Evolutionary conservation across 2,329 filamentous ascomycete genomes (phyloP).

Genomic region (Emydomyces testavorans): DNA sequence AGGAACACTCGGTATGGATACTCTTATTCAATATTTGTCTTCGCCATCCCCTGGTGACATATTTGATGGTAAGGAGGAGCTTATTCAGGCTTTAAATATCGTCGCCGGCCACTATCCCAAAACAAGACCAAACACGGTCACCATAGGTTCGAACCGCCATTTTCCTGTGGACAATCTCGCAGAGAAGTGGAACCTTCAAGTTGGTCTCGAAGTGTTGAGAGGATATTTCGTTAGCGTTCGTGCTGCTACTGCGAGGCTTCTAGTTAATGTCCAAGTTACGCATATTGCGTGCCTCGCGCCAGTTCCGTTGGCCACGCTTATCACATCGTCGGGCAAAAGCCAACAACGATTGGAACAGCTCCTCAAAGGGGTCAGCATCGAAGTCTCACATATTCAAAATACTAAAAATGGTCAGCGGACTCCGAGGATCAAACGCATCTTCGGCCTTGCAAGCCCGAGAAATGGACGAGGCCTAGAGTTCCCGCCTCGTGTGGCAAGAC

Average conservation of each 20-base stretch:
- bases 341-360: conserved; percentile 22
- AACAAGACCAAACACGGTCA: conserved; percentile 30
- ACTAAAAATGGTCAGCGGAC: conserved; percentile 27
- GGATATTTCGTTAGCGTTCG: conserved; percentile 54
- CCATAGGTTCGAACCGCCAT: conserved; percentile 44
- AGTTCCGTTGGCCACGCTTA: conserved; percentile 31
- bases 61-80: conserved; percentile 39
- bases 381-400: conserved; percentile 31
- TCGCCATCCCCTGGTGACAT: conserved; percentile 26
- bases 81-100: conserved; percentile 49
- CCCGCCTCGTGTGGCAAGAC: conserved; percentile 26
- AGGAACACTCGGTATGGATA: conserved; percentile 26
- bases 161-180: conserved; percentile 36
- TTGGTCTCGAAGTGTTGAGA: conserved; percentile 45
- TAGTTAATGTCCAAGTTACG: conserved; percentile 54
- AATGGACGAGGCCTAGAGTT: conserved; percentile 29
- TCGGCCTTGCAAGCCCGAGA: conserved; percentile 32
- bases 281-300: conserved; percentile 47
- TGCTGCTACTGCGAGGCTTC: conserved; percentile 44
- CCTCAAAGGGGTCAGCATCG: conserved; percentile 34
- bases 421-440: conserved; percentile 37
- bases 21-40: conserved; percentile 38
- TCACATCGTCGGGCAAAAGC: conserved; percentile 20
- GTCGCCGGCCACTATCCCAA: conserved; percentile 42
- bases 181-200: conserved; percentile 31